Base-by-base conservation (phyloP, 352 stramenopile genomes). In the Pythium insidiosum region DNA sequence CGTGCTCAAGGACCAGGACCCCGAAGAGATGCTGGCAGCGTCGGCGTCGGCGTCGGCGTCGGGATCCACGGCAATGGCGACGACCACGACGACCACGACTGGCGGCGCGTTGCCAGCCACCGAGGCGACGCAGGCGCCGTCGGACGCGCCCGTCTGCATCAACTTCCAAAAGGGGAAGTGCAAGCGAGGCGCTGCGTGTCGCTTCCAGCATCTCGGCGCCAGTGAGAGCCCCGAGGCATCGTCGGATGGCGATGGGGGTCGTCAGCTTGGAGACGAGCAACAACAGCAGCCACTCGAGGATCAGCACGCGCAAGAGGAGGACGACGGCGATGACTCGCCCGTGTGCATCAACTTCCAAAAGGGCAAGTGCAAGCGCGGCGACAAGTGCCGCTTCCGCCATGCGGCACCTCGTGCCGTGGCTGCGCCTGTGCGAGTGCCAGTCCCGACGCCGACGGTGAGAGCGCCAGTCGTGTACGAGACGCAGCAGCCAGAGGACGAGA, bases 341-440 rank as follows among this genome's bases (percentile, higher is more conserved):
- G 38, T 72, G 6, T 72, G 62, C 30, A 39, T 60, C 42, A 66
- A 50, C 23, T 72, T 56, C 26, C 42, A 65, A 16, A 61, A 68
- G 28, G 58, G 62, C n/a, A 72, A 72, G 30, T 72, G 62, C 49
- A 72, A 72, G 43, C 62, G 62, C 6, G 62, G 62, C 28, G 51
- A 56, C 5, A 42, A 50, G 25, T 72, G 61, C 31, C 53, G 54
- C 7, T 70, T 64, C 44, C 45, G 38, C 10, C 61, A 69, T 34
- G 38, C 36, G 6, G 29, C 9, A 36, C 9, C n/a, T 36, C 31
- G 7, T 37, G 25, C 20, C 15, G n/a, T 16, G 19, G 1, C 21
- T 33, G 13, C 43, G 4, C 20, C 20, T 24, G 38, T 22, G 13
- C 42, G 21, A 15, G 44, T 38, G n/a, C 23, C 9, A 22, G 10